A percentile compares a stretch with the other conserved stretches of the same genome.
These are phyloP conservation scores for Agaricales sp. DNA, from an alignment of 1,284 basidiomycete genomes.

Conservation along the genomic window DNA sequence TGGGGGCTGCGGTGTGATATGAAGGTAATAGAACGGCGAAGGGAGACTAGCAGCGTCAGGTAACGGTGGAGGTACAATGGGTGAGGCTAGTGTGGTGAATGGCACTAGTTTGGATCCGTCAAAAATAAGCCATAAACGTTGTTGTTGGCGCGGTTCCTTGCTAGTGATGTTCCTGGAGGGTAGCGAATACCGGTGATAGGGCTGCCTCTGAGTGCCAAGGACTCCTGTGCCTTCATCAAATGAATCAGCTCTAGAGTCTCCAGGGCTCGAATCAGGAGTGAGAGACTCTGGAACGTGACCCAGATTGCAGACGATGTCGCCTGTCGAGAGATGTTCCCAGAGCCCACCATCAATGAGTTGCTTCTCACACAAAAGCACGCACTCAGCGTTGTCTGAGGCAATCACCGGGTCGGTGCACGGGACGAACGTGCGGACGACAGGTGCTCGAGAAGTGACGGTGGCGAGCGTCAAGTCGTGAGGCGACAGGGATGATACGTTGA, in stretches of 20 bases:
- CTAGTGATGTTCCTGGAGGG: slow-evolving; percentile 11
- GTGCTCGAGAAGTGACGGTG: slow-evolving; percentile 53
- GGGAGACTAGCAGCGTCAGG: slow-evolving; percentile 48
- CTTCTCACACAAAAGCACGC: slow-evolving; percentile 45
- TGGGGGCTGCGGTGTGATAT: slow-evolving; percentile 36
- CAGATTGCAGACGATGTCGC: slow-evolving; percentile 69
- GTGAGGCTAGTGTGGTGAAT: slow-evolving; percentile 33
- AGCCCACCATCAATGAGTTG: slow-evolving; percentile 53
- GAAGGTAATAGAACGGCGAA: slow-evolving; percentile 62
- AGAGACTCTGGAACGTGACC: slow-evolving; percentile 54
- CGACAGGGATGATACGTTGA: too few species aligned
- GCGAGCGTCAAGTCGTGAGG: slow-evolving; percentile 56
- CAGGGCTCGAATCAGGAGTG: slow-evolving; percentile 11
- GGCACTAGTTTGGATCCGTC: slow-evolving; percentile 48
- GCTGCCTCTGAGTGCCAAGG: slow-evolving; percentile 9
- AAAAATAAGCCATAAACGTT: slow-evolving; percentile 56
- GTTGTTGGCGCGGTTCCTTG: slow-evolving; percentile 7
- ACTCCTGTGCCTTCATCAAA: slow-evolving; percentile 11
- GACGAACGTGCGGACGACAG: slow-evolving; percentile 63
- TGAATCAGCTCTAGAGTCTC: slow-evolving; percentile 2
- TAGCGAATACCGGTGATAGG: slow-evolving; percentile 10
- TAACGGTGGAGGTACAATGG: slow-evolving; percentile 33
- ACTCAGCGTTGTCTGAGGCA: slow-evolving; percentile 4
- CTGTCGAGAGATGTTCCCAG: slow-evolving; percentile 61
- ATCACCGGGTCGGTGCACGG: slow-evolving; percentile 42